These are phyloP conservation scores for Thymus quinquecostatus DNA, from an alignment of 257 asterid species.

Conservation along the genomic window DNA sequence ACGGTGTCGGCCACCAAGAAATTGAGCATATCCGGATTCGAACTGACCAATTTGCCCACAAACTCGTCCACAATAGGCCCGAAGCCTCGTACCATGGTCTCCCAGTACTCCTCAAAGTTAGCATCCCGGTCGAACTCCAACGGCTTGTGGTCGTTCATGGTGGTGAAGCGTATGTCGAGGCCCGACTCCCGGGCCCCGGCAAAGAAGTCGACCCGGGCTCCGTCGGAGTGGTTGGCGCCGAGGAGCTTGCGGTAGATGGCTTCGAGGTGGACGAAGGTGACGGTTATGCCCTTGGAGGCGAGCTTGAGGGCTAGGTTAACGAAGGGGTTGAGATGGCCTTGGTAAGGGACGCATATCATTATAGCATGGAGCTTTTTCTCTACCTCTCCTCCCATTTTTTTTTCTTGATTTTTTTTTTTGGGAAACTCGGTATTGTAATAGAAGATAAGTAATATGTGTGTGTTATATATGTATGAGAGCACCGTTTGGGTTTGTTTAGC, in stretches of 20 bases:
- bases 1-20: conserved; percentile 51
- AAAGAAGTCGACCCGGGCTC: conserved; percentile 33
- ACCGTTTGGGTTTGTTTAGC: no score
- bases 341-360: conserved; percentile 59
- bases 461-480: no score
- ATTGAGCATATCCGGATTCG: conserved; percentile 32
- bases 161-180: conserved; percentile 51
- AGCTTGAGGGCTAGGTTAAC: conserved; percentile 56
- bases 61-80: conserved; percentile 40
- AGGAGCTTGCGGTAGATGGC: conserved; percentile 47
- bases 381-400: conserved; percentile 23
- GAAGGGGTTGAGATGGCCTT: conserved; percentile 68
- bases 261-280: conserved; percentile 61
- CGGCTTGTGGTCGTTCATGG: conserved; percentile 47
- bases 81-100: conserved; percentile 28
- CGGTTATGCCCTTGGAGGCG: conserved; percentile 56
- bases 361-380: conserved; percentile 53
- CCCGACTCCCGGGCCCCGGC: conserved; percentile 39
- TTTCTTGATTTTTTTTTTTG: not conserved
- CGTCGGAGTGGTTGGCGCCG: conserved; percentile 30
- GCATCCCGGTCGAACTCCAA: conserved; percentile 38
- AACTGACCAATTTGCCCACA: conserved; percentile 31
- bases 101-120: conserved; percentile 38
- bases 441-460: no score
- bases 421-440: not conserved